Evolutionary conservation across 352 stramenopile species (phyloP), one percentile per base, ranked within the genome.

Genomic region (Globisporangium perplexum): DNA sequence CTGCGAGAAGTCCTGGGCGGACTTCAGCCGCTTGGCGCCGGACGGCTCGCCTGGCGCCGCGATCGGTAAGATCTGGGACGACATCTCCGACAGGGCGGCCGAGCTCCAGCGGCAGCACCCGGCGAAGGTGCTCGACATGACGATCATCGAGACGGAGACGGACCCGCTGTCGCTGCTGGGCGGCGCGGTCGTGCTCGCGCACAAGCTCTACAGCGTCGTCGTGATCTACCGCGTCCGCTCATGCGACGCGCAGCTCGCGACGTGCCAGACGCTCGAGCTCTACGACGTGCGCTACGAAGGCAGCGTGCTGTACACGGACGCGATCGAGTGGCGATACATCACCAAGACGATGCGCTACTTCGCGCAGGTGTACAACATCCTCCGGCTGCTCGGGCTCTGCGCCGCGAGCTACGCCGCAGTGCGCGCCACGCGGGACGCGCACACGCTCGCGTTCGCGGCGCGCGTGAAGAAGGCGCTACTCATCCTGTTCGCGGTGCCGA

Each of bases 151-250:
- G 58, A 59, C 67, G 4, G 72, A 83, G 60, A 76, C 72, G 0
- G 72, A 83, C 38, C 72, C 72, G 4, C 56, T 83, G 38, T 80
- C 72, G 43, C 59, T 73, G 44, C 61, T 79, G 7, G 72, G 72
- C 12, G 67, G 72, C 3, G 65, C 67, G 26, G 60, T 83, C 41
- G 60, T 83, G 47, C 53, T 83, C 46, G 69, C 72, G 11, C 67
- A 83, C 60, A 83, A 83, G 33, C 63, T 83, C 48, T 83, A 80
- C 60, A 80, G 67, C 46, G 65, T 74, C 14, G 68, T 83, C 17
- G 67, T 64, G 22, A 28, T 83, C 14, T 80, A 74, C 35, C 69
- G 72, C 31, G 55, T 80, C 17, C 67, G 60, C 39, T 62, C 75
- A 41, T 77, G 52, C 17, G n/a, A 18, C 3, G 22, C 6, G 30